These are phyloP conservation scores for Botrytis tulipae DNA, from an alignment of 2,329 filamentous ascomycete genomes.

Conservation along the genomic window DNA sequence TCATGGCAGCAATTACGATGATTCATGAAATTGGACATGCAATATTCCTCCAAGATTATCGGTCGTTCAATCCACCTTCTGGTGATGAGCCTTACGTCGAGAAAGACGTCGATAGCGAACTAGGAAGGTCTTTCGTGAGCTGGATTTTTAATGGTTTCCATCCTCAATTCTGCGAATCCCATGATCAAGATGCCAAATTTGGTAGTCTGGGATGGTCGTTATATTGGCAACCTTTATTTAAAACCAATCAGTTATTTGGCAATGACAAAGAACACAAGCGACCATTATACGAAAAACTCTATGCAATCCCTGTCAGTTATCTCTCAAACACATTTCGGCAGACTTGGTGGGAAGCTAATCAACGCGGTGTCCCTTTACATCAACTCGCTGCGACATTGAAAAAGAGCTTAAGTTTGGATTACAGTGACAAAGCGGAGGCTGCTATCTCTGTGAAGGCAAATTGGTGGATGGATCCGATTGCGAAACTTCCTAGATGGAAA, in stretches of 20 bases:
- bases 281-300: constrained; percentile 1
- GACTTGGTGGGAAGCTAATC: constrained; percentile 4
- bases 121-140: constrained; percentile 30
- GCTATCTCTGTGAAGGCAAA: constrained; percentile 10
- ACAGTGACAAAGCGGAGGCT: no score
- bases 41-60: constrained; percentile 31
- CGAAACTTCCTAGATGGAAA: constrained; percentile 1
- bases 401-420: neutral
- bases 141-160: constrained; percentile 32
- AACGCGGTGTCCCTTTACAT: neutral
- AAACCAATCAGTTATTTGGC: neutral
- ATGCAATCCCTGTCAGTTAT: constrained; percentile 8
- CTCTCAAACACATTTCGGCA: neutral
- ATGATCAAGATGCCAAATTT: constrained; percentile 1
- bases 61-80: constrained; percentile 22
- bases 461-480: neutral
- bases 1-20: constrained; percentile 34
- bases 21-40: constrained; percentile 35
- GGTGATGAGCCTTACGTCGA: constrained; percentile 29
- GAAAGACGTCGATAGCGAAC: constrained; percentile 26
- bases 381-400: neutral
- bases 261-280: constrained; percentile 1
- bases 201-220: constrained; percentile 17
- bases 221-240: constrained; percentile 15
- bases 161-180: constrained; percentile 22